These are phyloP conservation scores for Verticillium albo-atrum DNA, from an alignment of 2,329 filamentous ascomycete species.

Conservation along the genomic window DNA sequence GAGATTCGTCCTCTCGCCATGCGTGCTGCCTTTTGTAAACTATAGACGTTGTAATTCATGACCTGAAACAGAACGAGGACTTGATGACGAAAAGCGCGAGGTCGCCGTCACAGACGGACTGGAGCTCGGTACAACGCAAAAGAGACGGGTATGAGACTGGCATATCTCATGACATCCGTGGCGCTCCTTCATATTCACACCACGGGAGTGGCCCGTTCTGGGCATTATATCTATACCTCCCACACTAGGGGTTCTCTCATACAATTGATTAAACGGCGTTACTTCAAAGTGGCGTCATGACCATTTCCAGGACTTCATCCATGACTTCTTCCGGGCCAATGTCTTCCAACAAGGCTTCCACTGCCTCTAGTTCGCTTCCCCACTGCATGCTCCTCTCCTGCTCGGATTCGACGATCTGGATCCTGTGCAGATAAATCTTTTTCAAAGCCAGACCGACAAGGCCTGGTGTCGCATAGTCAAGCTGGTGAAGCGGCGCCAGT, in stretches of 20 bases:
- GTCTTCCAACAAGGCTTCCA: conserved; percentile 61
- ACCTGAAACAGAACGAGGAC: conserved; percentile 5
- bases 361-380: conserved; percentile 72
- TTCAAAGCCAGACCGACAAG: conserved; percentile 76
- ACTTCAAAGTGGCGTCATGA: conserved; percentile 47
- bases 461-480: conserved; percentile 79
- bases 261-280: background rate
- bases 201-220: background rate
- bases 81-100: background rate
- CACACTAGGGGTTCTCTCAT: background rate
- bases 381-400: conserved; percentile 89
- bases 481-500: conserved; percentile 75
- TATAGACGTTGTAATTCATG: conserved; percentile 16
- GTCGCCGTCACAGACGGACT: background rate
- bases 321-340: conserved; percentile 59
- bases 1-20: conserved; percentile 7
- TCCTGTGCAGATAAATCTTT: conserved; percentile 85
- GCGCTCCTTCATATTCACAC: background rate
- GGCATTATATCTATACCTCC: background rate
- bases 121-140: background rate
- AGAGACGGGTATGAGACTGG: background rate
- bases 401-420: conserved; percentile 63
- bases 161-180: background rate
- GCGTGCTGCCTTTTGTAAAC: conserved; percentile 5
- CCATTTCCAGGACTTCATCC: conserved; percentile 57